Conservation (phyloP, 2,329 filamentous ascomycete genomes). For the Colletotrichum liriopes region DNA sequence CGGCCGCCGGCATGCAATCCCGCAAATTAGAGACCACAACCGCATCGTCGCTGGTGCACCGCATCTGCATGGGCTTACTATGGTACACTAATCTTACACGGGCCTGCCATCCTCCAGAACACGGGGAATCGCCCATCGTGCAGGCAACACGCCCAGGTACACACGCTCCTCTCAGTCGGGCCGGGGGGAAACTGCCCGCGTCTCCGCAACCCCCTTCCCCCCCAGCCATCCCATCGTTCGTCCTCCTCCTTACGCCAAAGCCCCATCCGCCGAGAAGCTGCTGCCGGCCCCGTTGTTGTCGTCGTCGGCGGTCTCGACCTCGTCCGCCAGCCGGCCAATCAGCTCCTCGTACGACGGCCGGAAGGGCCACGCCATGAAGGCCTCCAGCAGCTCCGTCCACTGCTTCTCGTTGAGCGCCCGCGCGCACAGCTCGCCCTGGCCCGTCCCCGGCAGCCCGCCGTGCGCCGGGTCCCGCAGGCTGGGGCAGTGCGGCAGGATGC, state of each 20-base stretch:
- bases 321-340: slow-evolving; percentile 58
- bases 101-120: too few species aligned
- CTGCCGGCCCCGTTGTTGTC: slow-evolving; percentile 8
- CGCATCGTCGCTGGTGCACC: neutral
- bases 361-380: slow-evolving; percentile 79
- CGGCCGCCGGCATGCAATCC: neutral
- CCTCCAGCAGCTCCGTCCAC: slow-evolving; percentile 70
- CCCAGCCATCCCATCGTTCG: neutral
- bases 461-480: slow-evolving; percentile 63
- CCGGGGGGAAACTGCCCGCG: neutral
- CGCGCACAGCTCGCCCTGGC: slow-evolving; percentile 59
- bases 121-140: neutral
- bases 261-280: slow-evolving; percentile 25
- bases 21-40: neutral
- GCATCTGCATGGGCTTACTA: neutral
- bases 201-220: too few species aligned
- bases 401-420: slow-evolving; percentile 68
- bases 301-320: slow-evolving; percentile 41
- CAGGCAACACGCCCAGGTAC: neutral
- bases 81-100: neutral
- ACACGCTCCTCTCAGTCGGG: neutral
- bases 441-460: slow-evolving; percentile 62
- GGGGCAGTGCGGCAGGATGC: slow-evolving; percentile 64
- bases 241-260: neutral
- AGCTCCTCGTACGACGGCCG: slow-evolving; percentile 65